These are phyloP conservation scores for Strobilomyces dryophilus DNA, from an alignment of 768 basidiomycete genomes.

Conservation along the genomic window DNA sequence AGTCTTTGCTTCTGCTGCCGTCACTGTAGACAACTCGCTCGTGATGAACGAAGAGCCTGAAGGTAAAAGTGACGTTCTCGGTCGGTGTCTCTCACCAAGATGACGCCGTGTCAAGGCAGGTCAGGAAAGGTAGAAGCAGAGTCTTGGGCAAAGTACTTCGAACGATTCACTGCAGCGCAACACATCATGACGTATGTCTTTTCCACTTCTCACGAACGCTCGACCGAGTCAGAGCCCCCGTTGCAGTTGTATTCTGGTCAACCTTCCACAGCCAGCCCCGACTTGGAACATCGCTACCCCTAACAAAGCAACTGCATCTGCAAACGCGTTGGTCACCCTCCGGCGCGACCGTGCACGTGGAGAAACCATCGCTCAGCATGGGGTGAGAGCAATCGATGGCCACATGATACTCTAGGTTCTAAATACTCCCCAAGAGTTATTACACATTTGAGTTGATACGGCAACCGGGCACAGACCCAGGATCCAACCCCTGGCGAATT, in stretches of 20 bases:
- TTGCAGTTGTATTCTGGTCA: conserved; percentile 20
- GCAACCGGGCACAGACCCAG: conserved; percentile 7
- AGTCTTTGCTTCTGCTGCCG: conserved; percentile 23
- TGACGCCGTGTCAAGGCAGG: conserved; percentile 13
- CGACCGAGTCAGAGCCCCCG: neutral
- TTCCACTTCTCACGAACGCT: neutral
- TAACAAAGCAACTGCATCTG: conserved; percentile 20
- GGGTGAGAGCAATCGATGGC: conserved; percentile 10
- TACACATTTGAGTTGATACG: conserved; percentile 26
- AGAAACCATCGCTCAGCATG: conserved; percentile 19
- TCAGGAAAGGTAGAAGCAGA: conserved; percentile 16
- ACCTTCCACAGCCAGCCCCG: conserved; percentile 24
- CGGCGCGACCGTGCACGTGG: conserved; percentile 24
- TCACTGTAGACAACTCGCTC: conserved; percentile 21
- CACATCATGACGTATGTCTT: conserved; percentile 23
- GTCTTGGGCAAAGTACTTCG: conserved; percentile 19
- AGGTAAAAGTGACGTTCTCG: conserved; percentile 2
- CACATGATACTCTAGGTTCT: neutral
- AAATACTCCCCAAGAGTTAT: conserved; percentile 11
- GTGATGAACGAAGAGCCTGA: conserved; percentile 18
- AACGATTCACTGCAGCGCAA: conserved; percentile 21
- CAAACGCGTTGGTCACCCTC: conserved; percentile 21
- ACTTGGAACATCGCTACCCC: conserved; percentile 20
- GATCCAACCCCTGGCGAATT: conserved; percentile 25
- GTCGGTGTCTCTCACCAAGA: neutral